Percentiles rank a stretch among this genome's conserved stretches.
These are phyloP conservation scores for Mucor racemosus DNA, from an alignment of 371 early-diverging fungal species.

Conservation along the genomic window DNA sequence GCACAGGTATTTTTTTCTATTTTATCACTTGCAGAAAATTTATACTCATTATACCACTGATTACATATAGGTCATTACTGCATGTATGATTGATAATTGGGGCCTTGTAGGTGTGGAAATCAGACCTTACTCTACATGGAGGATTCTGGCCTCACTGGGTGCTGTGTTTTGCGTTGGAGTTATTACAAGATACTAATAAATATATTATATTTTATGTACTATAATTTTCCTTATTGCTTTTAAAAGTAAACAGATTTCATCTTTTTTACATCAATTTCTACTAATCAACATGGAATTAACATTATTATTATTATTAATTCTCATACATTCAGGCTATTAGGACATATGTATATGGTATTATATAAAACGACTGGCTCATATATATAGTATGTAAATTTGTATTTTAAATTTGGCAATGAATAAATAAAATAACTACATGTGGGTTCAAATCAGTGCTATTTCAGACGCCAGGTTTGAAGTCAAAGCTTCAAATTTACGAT, in stretches of 20 bases:
- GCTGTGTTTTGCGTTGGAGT: conserved; percentile 50
- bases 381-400: neutral
- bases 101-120: conserved; percentile 43
- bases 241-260: no score
- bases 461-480: no score
- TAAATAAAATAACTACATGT: no score
- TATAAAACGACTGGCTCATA: neutral
- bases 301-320: no score
- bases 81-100: conserved; percentile 58
- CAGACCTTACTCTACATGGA: conserved; percentile 53
- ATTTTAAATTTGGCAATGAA: neutral
- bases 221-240: no score
- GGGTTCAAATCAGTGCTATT: no score
- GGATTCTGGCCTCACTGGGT: conserved; percentile 56
- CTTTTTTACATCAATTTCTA: no score
- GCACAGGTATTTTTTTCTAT: conserved; percentile 24
- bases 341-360: neutral
- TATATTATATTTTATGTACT: no score
- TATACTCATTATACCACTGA: neutral
- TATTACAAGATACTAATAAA: conserved; percentile 33
- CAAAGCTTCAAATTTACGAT: no score
- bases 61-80: conserved; percentile 33
- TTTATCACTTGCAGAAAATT: neutral
- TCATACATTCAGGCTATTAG: no score
- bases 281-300: no score